phyloP scores from a whole-genome alignment of 495 filamentous ascomycete genomes.

The Aspergillus affinis region DNA sequence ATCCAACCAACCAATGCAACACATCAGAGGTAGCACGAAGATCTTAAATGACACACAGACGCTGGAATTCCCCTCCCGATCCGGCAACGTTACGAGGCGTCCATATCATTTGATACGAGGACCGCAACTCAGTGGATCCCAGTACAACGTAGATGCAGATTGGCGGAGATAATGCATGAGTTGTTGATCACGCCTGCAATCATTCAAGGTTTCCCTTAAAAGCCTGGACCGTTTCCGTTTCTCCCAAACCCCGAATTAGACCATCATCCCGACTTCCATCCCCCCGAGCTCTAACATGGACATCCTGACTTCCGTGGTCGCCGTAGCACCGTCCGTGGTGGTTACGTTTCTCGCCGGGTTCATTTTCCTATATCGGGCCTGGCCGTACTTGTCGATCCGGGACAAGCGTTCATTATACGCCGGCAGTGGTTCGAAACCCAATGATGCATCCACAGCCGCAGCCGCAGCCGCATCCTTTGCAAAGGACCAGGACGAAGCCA shows the following conservation, averaged over 20 bases:
- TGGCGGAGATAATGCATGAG: neutral
- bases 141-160: neutral
- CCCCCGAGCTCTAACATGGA: constrained; percentile 4
- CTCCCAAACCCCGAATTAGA: neutral
- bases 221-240: neutral
- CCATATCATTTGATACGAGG: constrained; percentile 4
- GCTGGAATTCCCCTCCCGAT: constrained; percentile 20
- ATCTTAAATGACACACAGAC: neutral
- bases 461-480: neutral
- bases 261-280: neutral
- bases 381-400: neutral
- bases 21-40: neutral
- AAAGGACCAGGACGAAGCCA: neutral
- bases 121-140: neutral
- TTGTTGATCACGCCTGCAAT: neutral
- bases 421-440: neutral
- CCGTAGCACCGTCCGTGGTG: constrained; percentile 1
- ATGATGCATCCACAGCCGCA: neutral
- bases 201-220: neutral
- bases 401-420: neutral
- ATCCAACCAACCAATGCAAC: neutral
- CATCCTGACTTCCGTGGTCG: neutral
- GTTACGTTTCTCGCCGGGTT: constrained; percentile 13
- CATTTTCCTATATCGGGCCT: constrained; percentile 13
- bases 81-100: constrained; percentile 12